Conservation (phyloP, 495 filamentous ascomycete species). For the Talaromyces wortmannii region DNA sequence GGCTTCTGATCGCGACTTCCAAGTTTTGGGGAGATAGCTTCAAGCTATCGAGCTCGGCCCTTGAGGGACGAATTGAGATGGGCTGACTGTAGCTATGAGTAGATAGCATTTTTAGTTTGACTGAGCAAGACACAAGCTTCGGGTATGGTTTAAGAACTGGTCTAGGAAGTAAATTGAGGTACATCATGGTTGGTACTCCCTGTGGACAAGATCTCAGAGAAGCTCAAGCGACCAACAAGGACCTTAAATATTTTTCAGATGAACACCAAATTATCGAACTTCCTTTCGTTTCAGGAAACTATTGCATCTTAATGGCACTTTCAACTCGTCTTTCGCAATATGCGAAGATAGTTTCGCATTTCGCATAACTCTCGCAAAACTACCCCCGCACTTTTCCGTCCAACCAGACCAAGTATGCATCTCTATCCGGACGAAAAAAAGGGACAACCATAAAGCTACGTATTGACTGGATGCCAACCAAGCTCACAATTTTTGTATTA, state of each 20-base stretch:
- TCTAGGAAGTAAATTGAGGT: no score
- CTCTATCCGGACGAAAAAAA: background rate
- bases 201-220: no score
- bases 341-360: background rate
- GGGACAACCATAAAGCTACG: no score
- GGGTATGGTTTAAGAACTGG: no score
- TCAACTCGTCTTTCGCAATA: background rate
- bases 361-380: background rate
- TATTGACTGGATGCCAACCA: no score
- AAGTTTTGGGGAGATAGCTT: slow-evolving; percentile 29
- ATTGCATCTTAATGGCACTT: no score
- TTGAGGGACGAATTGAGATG: slow-evolving; percentile 10
- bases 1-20: slow-evolving; percentile 37
- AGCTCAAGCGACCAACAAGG: no score
- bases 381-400: background rate
- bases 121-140: background rate
- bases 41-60: slow-evolving; percentile 8
- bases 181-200: no score
- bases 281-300: no score
- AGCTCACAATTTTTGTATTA: no score
- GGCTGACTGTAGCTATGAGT: slow-evolving; percentile 6
- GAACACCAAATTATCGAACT: no score
- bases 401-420: background rate
- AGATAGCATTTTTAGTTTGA: background rate
- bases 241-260: no score